phyloP scores from a whole-genome alignment of 2,329 filamentous ascomycete species.

The Aquanectria penicillioides region DNA sequence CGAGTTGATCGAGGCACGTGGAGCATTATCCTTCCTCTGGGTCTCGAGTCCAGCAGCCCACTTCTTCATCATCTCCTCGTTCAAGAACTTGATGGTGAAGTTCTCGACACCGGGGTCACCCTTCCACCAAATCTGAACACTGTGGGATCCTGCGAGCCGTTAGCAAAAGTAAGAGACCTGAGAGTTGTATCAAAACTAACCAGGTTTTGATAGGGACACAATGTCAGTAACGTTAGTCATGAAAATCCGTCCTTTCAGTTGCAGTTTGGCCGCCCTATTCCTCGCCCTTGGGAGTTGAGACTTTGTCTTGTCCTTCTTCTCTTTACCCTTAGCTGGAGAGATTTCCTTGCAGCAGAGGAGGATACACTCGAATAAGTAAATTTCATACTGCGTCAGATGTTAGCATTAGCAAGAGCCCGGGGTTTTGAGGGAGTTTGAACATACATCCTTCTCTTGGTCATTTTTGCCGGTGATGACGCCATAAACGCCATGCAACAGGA shows the following conservation, averaged over 20 bases:
- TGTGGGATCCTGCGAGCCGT: constrained; percentile 79
- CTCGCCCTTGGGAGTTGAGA: constrained; percentile 65
- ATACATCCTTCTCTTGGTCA: constrained; percentile 90
- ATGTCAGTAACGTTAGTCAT: constrained; percentile 99
- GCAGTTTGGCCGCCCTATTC: constrained; percentile 81
- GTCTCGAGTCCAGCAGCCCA: constrained; percentile 85
- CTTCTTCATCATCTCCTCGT: constrained; percentile 92
- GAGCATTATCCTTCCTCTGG: constrained; percentile 73
- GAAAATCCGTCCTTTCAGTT: constrained; percentile 96
- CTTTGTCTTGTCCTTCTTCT: constrained; percentile 75
- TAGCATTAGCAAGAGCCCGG: constrained; percentile 14
- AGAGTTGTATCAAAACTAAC: constrained; percentile 59
- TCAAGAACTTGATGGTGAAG: constrained; percentile 92
- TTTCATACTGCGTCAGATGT: constrained; percentile 79
- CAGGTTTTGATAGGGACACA: constrained; percentile 86
- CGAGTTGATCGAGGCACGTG: constrained; percentile 57
- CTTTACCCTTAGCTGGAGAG: constrained; percentile 83
- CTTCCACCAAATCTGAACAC: constrained; percentile 98
- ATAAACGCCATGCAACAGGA: constrained; percentile 89
- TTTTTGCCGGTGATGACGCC: constrained; percentile 90
- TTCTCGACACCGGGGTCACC: constrained; percentile 95
- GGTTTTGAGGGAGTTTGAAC: constrained; percentile 41
- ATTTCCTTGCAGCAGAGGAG: constrained; percentile 97
- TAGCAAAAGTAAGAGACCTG: constrained; percentile 4
- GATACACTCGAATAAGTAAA: constrained; percentile 96